phyloP scores from a whole-genome alignment of 2,329 filamentous ascomycete genomes.

The Sordariomycetes sp. region DNA sequence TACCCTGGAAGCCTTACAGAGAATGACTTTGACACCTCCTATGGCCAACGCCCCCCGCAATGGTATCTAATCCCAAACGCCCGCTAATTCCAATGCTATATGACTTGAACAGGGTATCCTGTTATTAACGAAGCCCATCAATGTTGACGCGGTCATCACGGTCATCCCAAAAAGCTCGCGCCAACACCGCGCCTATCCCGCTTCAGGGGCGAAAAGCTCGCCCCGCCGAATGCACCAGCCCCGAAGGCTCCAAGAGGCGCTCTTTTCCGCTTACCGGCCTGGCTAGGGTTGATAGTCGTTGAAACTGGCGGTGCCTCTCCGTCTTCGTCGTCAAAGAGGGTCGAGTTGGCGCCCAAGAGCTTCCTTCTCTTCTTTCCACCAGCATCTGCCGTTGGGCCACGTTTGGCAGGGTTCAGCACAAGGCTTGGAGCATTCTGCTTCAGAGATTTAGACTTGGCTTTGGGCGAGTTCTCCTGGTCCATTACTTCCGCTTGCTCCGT shows the following conservation, averaged over 20 bases:
- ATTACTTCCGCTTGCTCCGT: neutral
- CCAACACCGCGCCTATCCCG: constrained; percentile 54
- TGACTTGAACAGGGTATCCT: too few species aligned
- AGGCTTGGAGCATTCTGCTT: too few species aligned
- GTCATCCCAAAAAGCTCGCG: constrained; percentile 53
- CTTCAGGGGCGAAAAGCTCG: constrained; percentile 64
- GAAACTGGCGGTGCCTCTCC: constrained; percentile 26
- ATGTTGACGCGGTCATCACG: too few species aligned
- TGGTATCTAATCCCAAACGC: too few species aligned
- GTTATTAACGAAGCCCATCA: too few species aligned
- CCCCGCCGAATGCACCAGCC: constrained; percentile 39
- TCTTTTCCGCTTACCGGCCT: constrained; percentile 15
- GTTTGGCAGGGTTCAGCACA: neutral
- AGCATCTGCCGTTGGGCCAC: constrained; percentile 15
- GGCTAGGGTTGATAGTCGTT: neutral
- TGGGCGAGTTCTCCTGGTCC: neutral
- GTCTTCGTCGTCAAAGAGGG: constrained; percentile 61
- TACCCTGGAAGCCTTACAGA: too few species aligned
- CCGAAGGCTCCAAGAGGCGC: constrained; percentile 27
- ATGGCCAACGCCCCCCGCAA: too few species aligned
- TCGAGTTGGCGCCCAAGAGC: constrained; percentile 54
- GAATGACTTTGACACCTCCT: too few species aligned
- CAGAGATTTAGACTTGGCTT: neutral
- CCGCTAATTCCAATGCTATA: too few species aligned
- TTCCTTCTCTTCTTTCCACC: constrained; percentile 64